These are phyloP conservation scores for Solanum aculeatissimum DNA, from an alignment of 305 asterid species.

Conservation along the genomic window DNA sequence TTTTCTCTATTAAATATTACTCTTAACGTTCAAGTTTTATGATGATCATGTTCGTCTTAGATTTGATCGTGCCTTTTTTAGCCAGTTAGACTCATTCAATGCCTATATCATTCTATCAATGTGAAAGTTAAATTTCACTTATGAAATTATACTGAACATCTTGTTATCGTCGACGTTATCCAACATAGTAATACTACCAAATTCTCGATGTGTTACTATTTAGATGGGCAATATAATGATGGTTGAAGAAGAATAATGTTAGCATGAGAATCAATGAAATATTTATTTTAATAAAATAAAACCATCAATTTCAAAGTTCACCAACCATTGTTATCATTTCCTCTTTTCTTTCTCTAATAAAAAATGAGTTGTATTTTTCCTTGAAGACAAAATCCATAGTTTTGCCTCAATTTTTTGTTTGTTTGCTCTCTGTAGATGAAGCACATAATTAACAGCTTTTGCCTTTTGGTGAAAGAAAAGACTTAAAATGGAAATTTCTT, in stretches of 20 bases:
- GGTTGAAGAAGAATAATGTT: neutral
- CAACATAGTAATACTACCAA: neutral
- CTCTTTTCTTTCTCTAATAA: neutral
- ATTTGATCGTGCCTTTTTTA: neutral
- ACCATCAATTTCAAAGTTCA: neutral
- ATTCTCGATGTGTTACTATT: neutral
- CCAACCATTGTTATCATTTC: neutral
- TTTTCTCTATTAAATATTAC: neutral
- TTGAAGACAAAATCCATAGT: neutral
- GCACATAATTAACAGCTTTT: neutral
- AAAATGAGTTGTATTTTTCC: neutral
- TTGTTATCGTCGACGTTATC: neutral
- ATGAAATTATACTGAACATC: neutral
- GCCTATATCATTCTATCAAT: neutral
- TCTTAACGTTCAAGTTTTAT: neutral
- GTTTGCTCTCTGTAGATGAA: neutral
- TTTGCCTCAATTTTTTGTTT: neutral
- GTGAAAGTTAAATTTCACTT: accelerated
- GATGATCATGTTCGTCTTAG: neutral
- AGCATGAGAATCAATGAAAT: neutral
- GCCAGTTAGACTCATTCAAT: neutral
- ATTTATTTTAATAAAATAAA: neutral
- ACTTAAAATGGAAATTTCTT: neutral
- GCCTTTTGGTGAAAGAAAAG: neutral
- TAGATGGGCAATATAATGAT: neutral